phyloP scores from a whole-genome alignment of 2,329 filamentous ascomycete genomes.

The Phoma herbarum region DNA sequence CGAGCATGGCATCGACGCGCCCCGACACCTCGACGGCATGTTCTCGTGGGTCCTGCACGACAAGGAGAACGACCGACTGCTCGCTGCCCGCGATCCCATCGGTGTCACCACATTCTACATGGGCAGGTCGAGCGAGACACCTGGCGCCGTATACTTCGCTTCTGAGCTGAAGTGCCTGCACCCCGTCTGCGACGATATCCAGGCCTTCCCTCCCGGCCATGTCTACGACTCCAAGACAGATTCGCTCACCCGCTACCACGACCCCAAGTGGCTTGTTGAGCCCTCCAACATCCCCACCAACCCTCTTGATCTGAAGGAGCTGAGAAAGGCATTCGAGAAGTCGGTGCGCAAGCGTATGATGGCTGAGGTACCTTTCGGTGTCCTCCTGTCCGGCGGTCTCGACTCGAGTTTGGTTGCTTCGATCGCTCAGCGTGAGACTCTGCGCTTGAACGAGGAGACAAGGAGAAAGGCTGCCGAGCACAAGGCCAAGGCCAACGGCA shows the following conservation, averaged over 20 bases:
- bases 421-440: conserved; percentile 92
- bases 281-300: conserved; percentile 77
- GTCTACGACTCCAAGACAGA: conserved; percentile 94
- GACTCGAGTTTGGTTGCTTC: conserved; percentile 95
- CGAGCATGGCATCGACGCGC: conserved; percentile 89
- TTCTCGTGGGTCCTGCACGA: conserved; percentile 99
- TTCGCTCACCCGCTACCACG: conserved; percentile 84
- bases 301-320: conserved; percentile 82
- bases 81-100: conserved; percentile 95
- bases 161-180: conserved; percentile 95
- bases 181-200: conserved; percentile 93
- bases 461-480: conserved; percentile 51
- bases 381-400: conserved; percentile 91
- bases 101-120: conserved; percentile 98
- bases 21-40: conserved; percentile 97
- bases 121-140: conserved; percentile 83
- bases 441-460: conserved; percentile 75
- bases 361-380: conserved; percentile 98
- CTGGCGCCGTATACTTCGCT: conserved; percentile 90
- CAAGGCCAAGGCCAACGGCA: conserved; percentile 33
- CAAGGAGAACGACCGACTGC: conserved; percentile 88
- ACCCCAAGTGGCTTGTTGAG: conserved; percentile 89
- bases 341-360: conserved; percentile 96
- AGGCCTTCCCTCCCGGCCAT: conserved; percentile 93
- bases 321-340: conserved; percentile 85